Evolutionary conservation across 1,284 basidiomycete species (phyloP).

Genomic region (Ustilago shanxiensis): DNA sequence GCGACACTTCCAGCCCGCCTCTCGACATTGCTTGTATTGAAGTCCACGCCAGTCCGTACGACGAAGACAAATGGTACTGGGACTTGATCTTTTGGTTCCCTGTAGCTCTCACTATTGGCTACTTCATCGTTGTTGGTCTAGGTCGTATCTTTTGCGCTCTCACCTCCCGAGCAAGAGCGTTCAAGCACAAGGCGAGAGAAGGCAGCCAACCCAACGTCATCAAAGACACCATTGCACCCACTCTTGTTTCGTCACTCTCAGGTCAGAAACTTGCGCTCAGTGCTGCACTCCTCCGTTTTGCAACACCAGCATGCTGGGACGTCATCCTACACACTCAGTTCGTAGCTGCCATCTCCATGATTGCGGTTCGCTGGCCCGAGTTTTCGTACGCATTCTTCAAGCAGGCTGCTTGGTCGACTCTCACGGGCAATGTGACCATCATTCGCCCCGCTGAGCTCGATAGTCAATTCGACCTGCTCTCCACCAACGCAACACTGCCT

Average conservation of each 20-base stretch:
- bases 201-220: constrained; percentile 59
- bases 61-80: constrained; percentile 78
- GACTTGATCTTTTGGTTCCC: constrained; percentile 84
- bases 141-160: constrained; percentile 74
- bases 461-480: constrained; percentile 34
- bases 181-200: constrained; percentile 62
- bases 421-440: constrained; percentile 54
- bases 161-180: constrained; percentile 44
- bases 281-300: constrained; percentile 88
- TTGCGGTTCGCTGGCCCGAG: constrained; percentile 91
- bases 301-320: constrained; percentile 91
- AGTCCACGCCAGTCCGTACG: constrained; percentile 82
- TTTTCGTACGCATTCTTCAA: constrained; percentile 79
- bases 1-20: constrained; percentile 80
- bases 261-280: constrained; percentile 87
- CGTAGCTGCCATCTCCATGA: constrained; percentile 81
- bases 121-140: constrained; percentile 82
- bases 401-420: constrained; percentile 71
- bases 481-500: constrained; percentile 53
- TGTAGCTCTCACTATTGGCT: constrained; percentile 81
- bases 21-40: constrained; percentile 84
- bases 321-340: constrained; percentile 92
- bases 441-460: constrained; percentile 33
- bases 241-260: constrained; percentile 84
- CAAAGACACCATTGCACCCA: constrained; percentile 58